Evolutionary conservation across 371 early-diverging fungal genomes (phyloP).

Genomic region (Amoeboaphelidium occidentale): DNA sequence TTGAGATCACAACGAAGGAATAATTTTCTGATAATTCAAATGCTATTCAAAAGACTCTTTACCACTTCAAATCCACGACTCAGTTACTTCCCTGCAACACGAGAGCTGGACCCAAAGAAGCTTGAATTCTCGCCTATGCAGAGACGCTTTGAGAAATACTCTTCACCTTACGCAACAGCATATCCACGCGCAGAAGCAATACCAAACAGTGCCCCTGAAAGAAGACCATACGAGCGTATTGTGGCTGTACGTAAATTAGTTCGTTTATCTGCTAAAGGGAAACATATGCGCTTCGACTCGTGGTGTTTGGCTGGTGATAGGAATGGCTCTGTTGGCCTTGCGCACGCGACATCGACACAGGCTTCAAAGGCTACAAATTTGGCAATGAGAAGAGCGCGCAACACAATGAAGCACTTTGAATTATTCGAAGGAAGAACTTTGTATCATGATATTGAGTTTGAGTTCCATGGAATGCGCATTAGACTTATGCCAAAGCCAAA

Average conservation of each 20-base stretch:
- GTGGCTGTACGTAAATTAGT: not conserved
- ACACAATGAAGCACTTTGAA: not conserved
- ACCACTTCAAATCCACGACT: no score
- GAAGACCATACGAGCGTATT: not conserved
- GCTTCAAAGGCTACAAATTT: not conserved
- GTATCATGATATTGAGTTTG: not conserved
- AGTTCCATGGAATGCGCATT: not conserved
- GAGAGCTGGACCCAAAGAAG: no score
- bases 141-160: no score
- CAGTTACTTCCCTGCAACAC: no score
- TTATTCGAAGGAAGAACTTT: not conserved
- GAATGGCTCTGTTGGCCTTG: not conserved
- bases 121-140: no score
- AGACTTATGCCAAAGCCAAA: not conserved
- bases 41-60: no score
- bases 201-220: not conserved
- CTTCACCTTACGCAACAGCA: not conserved
- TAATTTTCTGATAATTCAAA: no score
- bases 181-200: not conserved
- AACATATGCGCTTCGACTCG: not conserved
- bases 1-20: no score
- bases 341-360: not conserved
- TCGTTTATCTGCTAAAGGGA: not conserved
- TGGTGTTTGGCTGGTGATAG: not conserved
- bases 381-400: not conserved